phyloP scores from a whole-genome alignment of 306 rosid species.

The Cicer arietinum region DNA sequence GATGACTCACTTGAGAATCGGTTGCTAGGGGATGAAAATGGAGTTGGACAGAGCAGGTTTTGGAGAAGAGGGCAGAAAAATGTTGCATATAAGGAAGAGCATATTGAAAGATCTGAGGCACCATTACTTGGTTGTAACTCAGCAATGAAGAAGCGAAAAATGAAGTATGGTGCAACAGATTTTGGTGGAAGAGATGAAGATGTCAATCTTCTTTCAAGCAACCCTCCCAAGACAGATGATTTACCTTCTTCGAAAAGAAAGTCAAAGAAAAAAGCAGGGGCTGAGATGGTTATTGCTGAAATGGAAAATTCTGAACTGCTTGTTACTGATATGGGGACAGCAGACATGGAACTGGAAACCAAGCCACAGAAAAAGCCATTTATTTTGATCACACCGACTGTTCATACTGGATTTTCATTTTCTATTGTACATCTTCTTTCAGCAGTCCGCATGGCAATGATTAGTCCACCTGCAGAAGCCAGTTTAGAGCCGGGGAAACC shows the following conservation, averaged over 20 bases:
- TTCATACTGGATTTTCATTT: constrained; percentile 93
- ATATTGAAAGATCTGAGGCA: constrained; percentile 66
- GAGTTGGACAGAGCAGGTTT: constrained; percentile 56
- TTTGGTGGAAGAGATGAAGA: constrained; percentile 58
- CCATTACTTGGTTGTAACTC: constrained; percentile 74
- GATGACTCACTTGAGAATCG: constrained; percentile 62
- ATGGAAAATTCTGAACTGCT: constrained; percentile 67
- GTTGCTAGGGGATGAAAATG: constrained; percentile 57
- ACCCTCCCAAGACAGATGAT: constrained; percentile 49
- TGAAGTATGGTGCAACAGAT: constrained; percentile 57
- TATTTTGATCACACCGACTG: constrained; percentile 87
- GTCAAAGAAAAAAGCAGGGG: constrained; percentile 73
- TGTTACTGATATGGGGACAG: constrained; percentile 55
- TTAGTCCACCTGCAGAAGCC: constrained; percentile 70
- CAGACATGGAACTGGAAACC: constrained; percentile 75
- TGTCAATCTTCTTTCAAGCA: constrained; percentile 53
- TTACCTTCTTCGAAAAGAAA: constrained; percentile 62
- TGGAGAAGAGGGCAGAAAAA: constrained; percentile 60
- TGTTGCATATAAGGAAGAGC: constrained; percentile 52
- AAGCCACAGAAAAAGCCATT: constrained; percentile 86
- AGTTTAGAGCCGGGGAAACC: constrained; percentile 61
- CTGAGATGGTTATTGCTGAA: constrained; percentile 62
- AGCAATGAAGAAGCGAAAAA: constrained; percentile 69
- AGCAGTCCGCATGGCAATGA: constrained; percentile 94
- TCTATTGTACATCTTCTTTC: constrained; percentile 93